These are phyloP conservation scores for Galium porrigens DNA, from an alignment of 305 asterid species.

Conservation along the genomic window DNA sequence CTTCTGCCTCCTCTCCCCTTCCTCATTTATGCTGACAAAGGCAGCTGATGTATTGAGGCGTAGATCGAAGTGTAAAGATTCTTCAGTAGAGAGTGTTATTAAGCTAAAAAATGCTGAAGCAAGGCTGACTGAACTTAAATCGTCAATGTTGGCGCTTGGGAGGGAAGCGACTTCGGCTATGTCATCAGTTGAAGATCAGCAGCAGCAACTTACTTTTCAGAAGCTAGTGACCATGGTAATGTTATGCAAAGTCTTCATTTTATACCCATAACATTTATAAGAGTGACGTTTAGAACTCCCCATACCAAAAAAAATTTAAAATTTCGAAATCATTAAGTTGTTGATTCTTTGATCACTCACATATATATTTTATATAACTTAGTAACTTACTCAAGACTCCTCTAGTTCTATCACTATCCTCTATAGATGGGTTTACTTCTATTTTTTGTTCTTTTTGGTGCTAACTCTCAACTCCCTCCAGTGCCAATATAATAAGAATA, in stretches of 20 bases:
- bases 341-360: neutral
- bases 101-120: conserved; percentile 70
- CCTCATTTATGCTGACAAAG: conserved; percentile 22
- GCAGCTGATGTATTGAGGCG: conserved; percentile 85
- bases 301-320: neutral
- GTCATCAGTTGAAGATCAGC: conserved; percentile 75
- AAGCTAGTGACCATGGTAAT: conserved; percentile 67
- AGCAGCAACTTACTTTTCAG: conserved; percentile 55
- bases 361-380: neutral
- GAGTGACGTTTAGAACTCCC: neutral
- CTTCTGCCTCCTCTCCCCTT: neutral
- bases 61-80: conserved; percentile 62
- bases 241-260: neutral
- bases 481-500: neutral
- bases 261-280: neutral
- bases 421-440: neutral
- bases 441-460: neutral
- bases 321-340: neutral
- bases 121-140: conserved; percentile 52
- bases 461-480: neutral
- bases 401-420: neutral
- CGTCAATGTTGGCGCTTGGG: conserved; percentile 69
- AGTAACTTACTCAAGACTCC: neutral
- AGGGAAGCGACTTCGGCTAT: conserved; percentile 81
- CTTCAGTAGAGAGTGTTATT: conserved; percentile 48